Percentiles rank a stretch among this genome's conserved stretches.
phyloP scores from a whole-genome alignment of 192 early-diverging fungal species.

The Backusella australiensis region DNA sequence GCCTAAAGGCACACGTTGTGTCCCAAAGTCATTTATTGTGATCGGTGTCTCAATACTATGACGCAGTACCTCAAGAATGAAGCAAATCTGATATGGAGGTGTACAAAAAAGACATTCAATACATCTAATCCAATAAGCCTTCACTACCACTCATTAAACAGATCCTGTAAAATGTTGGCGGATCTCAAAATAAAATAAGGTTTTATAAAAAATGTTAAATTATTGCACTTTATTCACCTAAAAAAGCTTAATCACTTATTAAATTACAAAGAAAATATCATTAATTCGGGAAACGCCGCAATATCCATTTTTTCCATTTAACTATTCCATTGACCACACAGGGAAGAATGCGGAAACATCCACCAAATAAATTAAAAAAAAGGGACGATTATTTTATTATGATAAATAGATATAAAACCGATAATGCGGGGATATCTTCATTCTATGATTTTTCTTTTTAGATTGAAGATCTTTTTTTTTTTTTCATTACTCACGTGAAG shows the following conservation, averaged over 20 bases:
- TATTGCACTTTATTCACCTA: neutral
- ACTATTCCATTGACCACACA: neutral
- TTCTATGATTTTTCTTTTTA: neutral
- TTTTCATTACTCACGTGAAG: neutral
- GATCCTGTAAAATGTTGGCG: neutral
- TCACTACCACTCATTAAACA: neutral
- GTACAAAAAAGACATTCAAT: neutral
- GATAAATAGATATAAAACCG: neutral
- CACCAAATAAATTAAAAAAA: neutral
- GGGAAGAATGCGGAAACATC: neutral
- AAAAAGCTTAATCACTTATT: neutral
- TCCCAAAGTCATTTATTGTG: neutral
- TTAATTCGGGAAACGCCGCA: conserved; percentile 1
- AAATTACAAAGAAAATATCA: neutral
- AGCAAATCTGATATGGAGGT: neutral
- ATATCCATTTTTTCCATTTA: neutral
- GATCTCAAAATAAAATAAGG: neutral
- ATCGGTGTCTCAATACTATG: neutral
- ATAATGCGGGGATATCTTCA: neutral
- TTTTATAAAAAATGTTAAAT: neutral
- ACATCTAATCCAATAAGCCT: neutral
- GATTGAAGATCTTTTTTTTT: neutral
- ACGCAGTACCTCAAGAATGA: neutral
- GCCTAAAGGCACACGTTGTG: neutral
- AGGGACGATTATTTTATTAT: neutral